A percentile compares a stretch with the other conserved stretches of the same genome.
Evolutionary conservation across 1,284 basidiomycete species (phyloP).

Genomic region (Megacollybia platyphylla): DNA sequence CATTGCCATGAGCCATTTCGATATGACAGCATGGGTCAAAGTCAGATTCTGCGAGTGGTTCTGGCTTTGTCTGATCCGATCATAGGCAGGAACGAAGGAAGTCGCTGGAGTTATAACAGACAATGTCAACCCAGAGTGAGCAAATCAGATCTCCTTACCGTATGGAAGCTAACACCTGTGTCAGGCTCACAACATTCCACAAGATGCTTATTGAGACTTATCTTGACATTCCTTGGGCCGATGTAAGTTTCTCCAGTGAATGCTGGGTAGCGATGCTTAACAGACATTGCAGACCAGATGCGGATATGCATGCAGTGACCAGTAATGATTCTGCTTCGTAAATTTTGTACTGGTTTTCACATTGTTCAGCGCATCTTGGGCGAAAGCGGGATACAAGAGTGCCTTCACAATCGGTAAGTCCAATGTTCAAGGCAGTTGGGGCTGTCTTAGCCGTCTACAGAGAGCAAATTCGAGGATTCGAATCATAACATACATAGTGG

Average conservation of each 20-base stretch:
- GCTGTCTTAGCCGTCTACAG: conserved; percentile 19
- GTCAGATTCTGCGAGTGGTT: conserved; percentile 12
- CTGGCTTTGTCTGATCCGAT: conserved; percentile 6
- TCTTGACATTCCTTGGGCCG: conserved; percentile 64
- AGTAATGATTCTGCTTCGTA: conserved; percentile 27
- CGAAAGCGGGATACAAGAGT: conserved; percentile 74
- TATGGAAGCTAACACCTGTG: conserved; percentile 5
- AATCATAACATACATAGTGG: conserved; percentile 77
- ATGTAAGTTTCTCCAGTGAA: conserved; percentile 19
- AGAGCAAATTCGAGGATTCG: conserved; percentile 60
- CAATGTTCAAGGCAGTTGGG: too few relatives aligned
- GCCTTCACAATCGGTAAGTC: conserved; percentile 71
- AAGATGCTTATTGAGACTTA: conserved; percentile 68
- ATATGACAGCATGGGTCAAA: conserved; percentile 97
- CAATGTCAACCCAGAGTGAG: conserved; percentile 60
- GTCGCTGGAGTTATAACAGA: conserved; percentile 88
- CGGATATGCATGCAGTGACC: conserved; percentile 93
- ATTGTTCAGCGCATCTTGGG: conserved; percentile 62
- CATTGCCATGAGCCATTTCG: conserved; percentile 87
- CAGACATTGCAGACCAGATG: conserved; percentile 48
- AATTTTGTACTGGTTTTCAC: conserved; percentile 15
- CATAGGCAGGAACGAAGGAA: conserved; percentile 63
- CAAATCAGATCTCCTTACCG: conserved; percentile 7
- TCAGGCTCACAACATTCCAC: conserved; percentile 71
- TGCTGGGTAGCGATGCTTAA: not conserved